Conservation (phyloP, 2,329 filamentous ascomycete genomes). For the Delphinella strobiligena region DNA sequence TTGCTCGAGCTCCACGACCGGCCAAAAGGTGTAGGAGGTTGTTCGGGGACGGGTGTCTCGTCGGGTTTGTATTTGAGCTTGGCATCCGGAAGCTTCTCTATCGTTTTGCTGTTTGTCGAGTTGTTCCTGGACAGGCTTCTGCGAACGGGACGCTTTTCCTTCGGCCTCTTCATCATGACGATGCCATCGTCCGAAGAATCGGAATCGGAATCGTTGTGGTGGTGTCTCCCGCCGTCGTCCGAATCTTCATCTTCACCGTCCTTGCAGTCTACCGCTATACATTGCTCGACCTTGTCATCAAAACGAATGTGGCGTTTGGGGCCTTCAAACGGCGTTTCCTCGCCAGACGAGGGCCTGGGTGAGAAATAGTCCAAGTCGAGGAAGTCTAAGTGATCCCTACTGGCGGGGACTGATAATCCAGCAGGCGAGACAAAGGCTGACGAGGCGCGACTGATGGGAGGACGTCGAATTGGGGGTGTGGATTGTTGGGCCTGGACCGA, state of each 20-base stretch:
- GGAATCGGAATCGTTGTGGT: constrained; percentile 35
- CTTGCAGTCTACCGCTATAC: constrained; percentile 84
- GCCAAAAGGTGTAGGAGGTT: constrained; percentile 38
- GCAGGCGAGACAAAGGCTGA: constrained; percentile 59
- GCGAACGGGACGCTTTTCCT: constrained; percentile 35
- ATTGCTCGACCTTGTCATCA: constrained; percentile 90
- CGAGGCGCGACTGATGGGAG: constrained; percentile 41
- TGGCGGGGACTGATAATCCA: constrained; percentile 45
- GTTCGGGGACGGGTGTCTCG: constrained; percentile 41
- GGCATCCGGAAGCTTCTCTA: constrained; percentile 77
- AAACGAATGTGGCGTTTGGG: constrained; percentile 87
- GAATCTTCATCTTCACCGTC: constrained; percentile 52
- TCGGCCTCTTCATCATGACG: constrained; percentile 67
- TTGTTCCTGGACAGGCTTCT: constrained; percentile 39
- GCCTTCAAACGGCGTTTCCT: constrained; percentile 47
- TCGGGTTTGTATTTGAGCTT: constrained; percentile 61
- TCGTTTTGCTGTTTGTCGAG: constrained; percentile 59
- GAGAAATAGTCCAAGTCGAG: constrained; percentile 43
- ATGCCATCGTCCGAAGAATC: constrained; percentile 54
- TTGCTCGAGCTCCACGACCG: constrained; percentile 25
- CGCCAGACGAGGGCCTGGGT: constrained; percentile 48
- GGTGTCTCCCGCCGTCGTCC: constrained; percentile 25
- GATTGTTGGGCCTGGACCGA: constrained; percentile 70
- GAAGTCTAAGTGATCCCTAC: constrained; percentile 47
- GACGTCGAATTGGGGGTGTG: constrained; percentile 38